Evolutionary conservation across 306 rosid species (phyloP), one percentile per base, ranked within the genome.

Genomic region (Medicago arabica): DNA sequence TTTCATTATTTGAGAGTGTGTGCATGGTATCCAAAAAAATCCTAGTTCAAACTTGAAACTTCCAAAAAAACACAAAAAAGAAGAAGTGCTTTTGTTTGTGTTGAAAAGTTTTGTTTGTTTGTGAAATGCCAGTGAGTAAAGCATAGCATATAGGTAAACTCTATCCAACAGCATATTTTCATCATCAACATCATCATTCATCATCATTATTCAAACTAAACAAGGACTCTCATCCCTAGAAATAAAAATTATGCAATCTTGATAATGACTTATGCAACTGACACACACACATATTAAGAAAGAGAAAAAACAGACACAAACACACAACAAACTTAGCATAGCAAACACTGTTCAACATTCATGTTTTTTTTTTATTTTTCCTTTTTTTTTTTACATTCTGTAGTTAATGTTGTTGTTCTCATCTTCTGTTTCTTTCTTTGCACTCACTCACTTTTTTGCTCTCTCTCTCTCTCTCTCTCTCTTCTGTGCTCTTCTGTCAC

Each of bases 251-350:
- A 34, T 77, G 89, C 86, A 87, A 75, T 81, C 76, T 72, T 72
- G 94, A 87, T 83, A 87, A 75, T 88, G 91, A 87, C 94, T 81
- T 72, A 58, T 89, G 93, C 87, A 61, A 84, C 89, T 74, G 75
- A 60, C 86, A 77, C 82, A 80, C 76, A 25, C 73, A 28, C 74
- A 31, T 49, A 65, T 68, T 21, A 64, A 71, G 60, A 68, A 46
- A 75, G 61, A 81, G 71, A 69, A 10, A 72, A 36, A 21, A 5
- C 47, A 18, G 16, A 9, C 44, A 61, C 3, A 31, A 51, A 65
- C 3, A 31, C 70, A 65, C 70, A 65, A 75, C 38, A 34, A 34
- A 34, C 38, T 5, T 34, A 60, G 55, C 23, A 72, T 38, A 71
- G 67, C 75, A 9, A 25, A 6, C 82, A 80, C 71, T 80, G 38